A percentile compares a stretch with the other conserved stretches of the same genome.
Conservation (phyloP, 257 asterid genomes). For the Nicotiana undulata region DNA sequence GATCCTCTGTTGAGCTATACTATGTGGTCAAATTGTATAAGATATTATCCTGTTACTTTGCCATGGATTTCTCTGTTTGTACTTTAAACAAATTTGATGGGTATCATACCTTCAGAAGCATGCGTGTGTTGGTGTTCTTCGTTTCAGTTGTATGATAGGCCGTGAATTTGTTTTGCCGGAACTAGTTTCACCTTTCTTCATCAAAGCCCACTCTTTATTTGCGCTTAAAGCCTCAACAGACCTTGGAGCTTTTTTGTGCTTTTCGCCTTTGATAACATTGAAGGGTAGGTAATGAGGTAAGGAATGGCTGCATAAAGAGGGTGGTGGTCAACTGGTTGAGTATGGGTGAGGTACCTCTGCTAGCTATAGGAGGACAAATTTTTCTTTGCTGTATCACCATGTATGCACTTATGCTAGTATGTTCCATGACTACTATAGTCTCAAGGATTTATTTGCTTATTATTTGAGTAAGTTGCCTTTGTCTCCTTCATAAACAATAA, state of each 20-base stretch:
- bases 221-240: no score
- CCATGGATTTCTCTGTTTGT: neutral
- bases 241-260: no score
- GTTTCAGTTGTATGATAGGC: neutral
- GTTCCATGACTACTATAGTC: neutral
- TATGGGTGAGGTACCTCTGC: neutral
- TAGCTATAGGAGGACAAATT: neutral
- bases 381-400: neutral
- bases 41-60: neutral
- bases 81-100: neutral
- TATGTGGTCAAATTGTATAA: neutral
- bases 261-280: no score
- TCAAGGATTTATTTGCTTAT: neutral
- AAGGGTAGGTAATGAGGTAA: neutral
- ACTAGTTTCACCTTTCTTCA: neutral
- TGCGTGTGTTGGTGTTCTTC: neutral
- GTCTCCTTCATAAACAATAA: neutral
- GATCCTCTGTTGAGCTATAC: neutral
- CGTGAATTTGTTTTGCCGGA: neutral
- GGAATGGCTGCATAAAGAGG: neutral
- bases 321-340: neutral
- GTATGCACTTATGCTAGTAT: neutral
- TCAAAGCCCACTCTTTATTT: no score
- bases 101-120: neutral
- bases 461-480: neutral